Conservation (phyloP, 1,139 yeast species). For the Kurtzmaniella quercitrusa region DNA sequence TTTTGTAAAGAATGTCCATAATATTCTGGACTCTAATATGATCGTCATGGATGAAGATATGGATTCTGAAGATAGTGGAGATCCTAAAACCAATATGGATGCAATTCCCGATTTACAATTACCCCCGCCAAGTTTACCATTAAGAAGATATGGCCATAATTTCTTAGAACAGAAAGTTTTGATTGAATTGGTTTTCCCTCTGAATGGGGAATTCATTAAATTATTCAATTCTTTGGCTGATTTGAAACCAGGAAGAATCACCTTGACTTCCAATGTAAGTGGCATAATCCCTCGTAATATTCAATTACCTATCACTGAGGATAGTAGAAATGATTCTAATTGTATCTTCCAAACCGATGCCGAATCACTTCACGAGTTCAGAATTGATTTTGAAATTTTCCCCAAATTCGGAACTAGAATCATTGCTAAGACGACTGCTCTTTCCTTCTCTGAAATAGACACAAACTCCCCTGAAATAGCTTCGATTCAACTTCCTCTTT, state of each 20-base stretch:
- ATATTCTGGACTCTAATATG: conserved; percentile 10
- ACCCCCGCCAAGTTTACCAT: conserved; percentile 95
- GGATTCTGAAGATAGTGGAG: conserved; percentile 37
- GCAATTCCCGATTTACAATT: conserved; percentile 84
- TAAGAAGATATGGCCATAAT: conserved; percentile 92
- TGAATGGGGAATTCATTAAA: conserved; percentile 47
- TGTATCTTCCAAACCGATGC: conserved; percentile 85
- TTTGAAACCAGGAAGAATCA: conserved; percentile 54
- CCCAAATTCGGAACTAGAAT: conserved; percentile 93
- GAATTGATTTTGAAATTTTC: conserved; percentile 84
- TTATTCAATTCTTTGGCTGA: conserved; percentile 44
- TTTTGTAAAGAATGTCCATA: background rate
- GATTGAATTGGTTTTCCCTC: conserved; percentile 65
- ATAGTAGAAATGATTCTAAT: conserved; percentile 46
- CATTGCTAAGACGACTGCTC: conserved; percentile 83
- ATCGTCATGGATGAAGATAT: conserved; percentile 27
- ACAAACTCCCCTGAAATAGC: conserved; percentile 45
- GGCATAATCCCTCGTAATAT: conserved; percentile 87
- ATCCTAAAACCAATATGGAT: conserved; percentile 43
- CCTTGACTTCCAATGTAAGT: conserved; percentile 63
- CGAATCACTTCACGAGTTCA: conserved; percentile 58
- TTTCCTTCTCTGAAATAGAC: conserved; percentile 48
- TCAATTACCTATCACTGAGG: conserved; percentile 72
- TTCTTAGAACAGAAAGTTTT: conserved; percentile 86
- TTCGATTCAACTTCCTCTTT: conserved; percentile 63